Percentiles rank a stretch among this genome's conserved stretches.
Evolutionary conservation across 2,329 filamentous ascomycete species (phyloP).

Genomic region (Xylariaceae sp.): DNA sequence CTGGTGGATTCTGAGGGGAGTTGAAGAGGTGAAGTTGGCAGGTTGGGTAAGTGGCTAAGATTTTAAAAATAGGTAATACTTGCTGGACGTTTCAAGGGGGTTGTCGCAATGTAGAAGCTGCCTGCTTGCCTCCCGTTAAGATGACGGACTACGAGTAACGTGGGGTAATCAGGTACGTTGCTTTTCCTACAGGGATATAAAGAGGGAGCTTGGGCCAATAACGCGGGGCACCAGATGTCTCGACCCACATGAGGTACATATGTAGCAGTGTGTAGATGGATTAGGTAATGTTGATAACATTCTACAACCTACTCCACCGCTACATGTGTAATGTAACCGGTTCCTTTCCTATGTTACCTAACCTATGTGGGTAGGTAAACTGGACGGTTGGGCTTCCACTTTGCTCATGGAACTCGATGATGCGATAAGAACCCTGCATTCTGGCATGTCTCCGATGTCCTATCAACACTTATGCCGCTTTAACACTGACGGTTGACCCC

Average conservation of each 20-base stretch:
- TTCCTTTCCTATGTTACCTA: neutral
- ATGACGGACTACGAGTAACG: too few relatives aligned
- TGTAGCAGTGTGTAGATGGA: too few relatives aligned
- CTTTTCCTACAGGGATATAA: conserved; percentile 3
- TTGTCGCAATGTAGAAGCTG: conserved; percentile 30
- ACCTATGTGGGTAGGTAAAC: neutral
- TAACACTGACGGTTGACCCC: neutral
- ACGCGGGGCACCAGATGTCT: neutral
- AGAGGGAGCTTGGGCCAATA: conserved; percentile 24
- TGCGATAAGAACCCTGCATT: conserved; percentile 30
- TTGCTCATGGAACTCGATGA: conserved; percentile 20
- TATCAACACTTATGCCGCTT: conserved; percentile 21
- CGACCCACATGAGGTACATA: too few relatives aligned
- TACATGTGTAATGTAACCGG: too few relatives aligned
- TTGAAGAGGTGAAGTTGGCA: neutral
- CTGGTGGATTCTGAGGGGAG: neutral
- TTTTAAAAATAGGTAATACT: neutral
- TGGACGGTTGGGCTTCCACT: conserved; percentile 11
- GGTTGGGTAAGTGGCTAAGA: neutral
- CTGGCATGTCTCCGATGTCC: conserved; percentile 14
- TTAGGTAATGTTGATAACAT: neutral
- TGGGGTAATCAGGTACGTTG: neutral
- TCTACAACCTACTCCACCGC: conserved; percentile 3
- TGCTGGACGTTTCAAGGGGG: conserved; percentile 1
- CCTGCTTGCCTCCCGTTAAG: conserved; percentile 10